These are phyloP conservation scores for Gastrolobium villosum DNA, from an alignment of 306 rosid species.

Conservation along the genomic window DNA sequence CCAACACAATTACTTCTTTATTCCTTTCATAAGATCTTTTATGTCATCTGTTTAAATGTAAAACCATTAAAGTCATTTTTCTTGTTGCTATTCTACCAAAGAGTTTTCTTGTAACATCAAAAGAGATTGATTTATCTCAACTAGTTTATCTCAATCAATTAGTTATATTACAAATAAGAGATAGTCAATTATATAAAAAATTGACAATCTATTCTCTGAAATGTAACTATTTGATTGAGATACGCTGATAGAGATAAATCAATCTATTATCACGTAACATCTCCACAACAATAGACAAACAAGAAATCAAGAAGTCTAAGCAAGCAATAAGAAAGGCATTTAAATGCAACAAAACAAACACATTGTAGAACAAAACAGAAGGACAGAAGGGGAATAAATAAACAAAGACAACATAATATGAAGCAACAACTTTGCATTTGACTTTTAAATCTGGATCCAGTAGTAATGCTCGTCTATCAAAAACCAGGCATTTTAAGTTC, in stretches of 20 bases:
- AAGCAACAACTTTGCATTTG: slow-evolving; percentile 14
- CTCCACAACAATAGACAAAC: not conserved
- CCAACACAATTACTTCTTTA: not conserved
- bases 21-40: not conserved
- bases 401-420: not conserved
- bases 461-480: slow-evolving; percentile 3
- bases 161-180: too few relatives aligned
- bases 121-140: too few relatives aligned
- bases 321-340: not conserved
- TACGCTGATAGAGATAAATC: too few relatives aligned
- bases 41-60: not conserved
- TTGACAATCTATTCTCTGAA: too few relatives aligned
- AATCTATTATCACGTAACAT: too few relatives aligned
- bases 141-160: too few relatives aligned
- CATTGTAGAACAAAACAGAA: not conserved
- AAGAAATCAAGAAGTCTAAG: not conserved
- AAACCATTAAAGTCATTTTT: not conserved
- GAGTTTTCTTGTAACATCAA: not conserved
- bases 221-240: too few relatives aligned
- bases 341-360: not conserved
- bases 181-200: too few relatives aligned
- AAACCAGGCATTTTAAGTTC: slow-evolving; percentile 1
- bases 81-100: not conserved
- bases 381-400: not conserved
- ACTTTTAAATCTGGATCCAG: not conserved